Evolutionary conservation across 345 rosid genomes (phyloP).

Genomic region (Alliaria petiolata): DNA sequence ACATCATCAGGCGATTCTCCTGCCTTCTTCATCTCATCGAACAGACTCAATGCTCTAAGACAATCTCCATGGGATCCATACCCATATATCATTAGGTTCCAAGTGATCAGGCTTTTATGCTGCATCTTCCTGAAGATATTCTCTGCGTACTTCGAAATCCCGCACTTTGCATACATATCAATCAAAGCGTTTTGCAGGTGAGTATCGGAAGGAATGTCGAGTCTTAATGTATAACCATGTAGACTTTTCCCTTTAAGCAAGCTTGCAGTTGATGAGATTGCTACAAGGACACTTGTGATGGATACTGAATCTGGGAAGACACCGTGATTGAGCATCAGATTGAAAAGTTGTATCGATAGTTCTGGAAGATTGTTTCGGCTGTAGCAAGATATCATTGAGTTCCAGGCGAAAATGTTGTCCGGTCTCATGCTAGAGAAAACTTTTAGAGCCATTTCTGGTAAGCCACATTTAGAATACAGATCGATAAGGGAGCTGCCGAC

Average conservation of each 20-base stretch:
- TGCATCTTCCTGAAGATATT: conserved; percentile 47
- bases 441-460: conserved; percentile 49
- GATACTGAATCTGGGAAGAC: conserved; percentile 57
- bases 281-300: conserved; percentile 62
- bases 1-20: conserved; percentile 55
- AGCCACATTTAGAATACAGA: conserved; percentile 72
- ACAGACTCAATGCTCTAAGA: conserved; percentile 44
- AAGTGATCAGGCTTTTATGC: conserved; percentile 52
- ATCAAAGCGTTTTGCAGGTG: conserved; percentile 64
- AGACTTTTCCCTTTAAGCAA: conserved; percentile 58
- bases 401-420: conserved; percentile 70
- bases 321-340: conserved; percentile 37
- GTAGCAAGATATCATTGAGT: conserved; percentile 69
- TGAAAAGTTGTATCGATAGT: conserved; percentile 46
- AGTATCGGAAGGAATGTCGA: conserved; percentile 40
- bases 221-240: conserved; percentile 63
- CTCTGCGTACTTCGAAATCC: conserved; percentile 49
- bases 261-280: conserved; percentile 60
- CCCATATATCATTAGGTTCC: conserved; percentile 78
- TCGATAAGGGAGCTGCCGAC: conserved; percentile 67
- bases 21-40: conserved; percentile 52
- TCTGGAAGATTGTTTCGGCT: conserved; percentile 60
- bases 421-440: conserved; percentile 49
- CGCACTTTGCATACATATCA: conserved; percentile 86
- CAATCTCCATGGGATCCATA: conserved; percentile 73